Conservation (phyloP, 257 asterid genomes). For the Solanum piurae region DNA sequence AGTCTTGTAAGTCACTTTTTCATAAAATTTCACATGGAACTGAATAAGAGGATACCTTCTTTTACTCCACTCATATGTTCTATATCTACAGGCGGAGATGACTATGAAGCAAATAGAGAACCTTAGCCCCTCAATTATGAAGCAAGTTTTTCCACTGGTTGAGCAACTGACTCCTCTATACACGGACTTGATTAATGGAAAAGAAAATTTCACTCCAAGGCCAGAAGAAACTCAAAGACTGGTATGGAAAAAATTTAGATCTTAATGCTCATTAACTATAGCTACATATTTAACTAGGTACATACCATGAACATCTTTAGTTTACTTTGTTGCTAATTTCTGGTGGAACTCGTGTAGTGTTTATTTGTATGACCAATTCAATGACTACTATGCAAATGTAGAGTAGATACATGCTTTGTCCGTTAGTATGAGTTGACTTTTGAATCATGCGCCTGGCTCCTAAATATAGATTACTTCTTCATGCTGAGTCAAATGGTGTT, state of each 20-base stretch:
- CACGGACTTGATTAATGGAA: constrained; percentile 85
- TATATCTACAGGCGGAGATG: constrained; percentile 72
- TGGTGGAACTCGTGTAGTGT: not conserved
- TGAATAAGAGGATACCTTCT: not conserved
- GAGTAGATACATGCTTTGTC: not conserved
- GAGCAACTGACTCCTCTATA: constrained; percentile 96
- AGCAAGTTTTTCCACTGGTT: constrained; percentile 86
- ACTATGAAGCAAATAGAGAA: constrained; percentile 80
- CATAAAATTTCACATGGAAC: not conserved
- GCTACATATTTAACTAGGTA: not conserved
- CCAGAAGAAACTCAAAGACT: constrained; percentile 88
- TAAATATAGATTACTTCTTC: too few relatives aligned
- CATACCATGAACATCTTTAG: not conserved
- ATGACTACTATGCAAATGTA: not conserved
- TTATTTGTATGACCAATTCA: not conserved
- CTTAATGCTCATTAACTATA: not conserved
- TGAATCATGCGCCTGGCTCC: too few relatives aligned
- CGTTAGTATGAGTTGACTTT: too few relatives aligned
- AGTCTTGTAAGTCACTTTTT: not conserved
- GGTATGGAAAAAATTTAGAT: constrained; percentile 31
- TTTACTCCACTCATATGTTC: not conserved
- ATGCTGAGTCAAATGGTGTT: too few relatives aligned
- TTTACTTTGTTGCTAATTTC: not conserved
- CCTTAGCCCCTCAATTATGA: constrained; percentile 82
- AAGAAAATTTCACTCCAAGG: constrained; percentile 72